Conservation (phyloP, 1,284 basidiomycete genomes). For the Flammula alnicola region DNA sequence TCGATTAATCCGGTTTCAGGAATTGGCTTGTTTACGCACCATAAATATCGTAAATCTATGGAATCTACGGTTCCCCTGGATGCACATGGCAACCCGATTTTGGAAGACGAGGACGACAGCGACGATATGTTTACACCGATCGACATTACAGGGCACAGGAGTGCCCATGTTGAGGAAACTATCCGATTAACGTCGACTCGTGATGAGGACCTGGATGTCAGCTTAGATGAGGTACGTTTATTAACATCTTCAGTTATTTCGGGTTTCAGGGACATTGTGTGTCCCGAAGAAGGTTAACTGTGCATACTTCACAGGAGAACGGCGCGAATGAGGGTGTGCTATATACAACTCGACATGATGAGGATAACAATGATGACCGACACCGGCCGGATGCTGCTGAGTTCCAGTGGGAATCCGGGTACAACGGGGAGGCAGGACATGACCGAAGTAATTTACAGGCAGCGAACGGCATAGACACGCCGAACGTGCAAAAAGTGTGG, state of each 20-base stretch:
- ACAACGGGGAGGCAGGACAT: conserved; percentile 21
- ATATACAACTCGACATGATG: too few relatives aligned
- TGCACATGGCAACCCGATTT: conserved; percentile 70
- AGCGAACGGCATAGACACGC: conserved; percentile 8
- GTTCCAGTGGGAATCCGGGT: conserved; percentile 26
- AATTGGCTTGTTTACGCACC: conserved; percentile 84
- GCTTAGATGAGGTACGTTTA: conserved; percentile 16
- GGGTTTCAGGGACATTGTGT: conserved; percentile 20
- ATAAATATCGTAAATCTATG: conserved; percentile 87
- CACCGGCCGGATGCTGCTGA: conserved; percentile 17
- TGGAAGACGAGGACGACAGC: conserved; percentile 50
- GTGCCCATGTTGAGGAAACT: conserved; percentile 20
- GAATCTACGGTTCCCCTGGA: conserved; percentile 72
- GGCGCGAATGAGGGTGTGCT: conserved; percentile 13
- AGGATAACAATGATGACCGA: too few relatives aligned
- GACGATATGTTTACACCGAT: conserved; percentile 14
- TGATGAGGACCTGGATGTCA: conserved; percentile 14
- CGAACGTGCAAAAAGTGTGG: conserved; percentile 14
- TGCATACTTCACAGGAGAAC: conserved; percentile 17
- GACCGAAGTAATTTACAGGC: conserved; percentile 15
- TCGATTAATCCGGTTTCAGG: conserved; percentile 51
- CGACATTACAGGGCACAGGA: conserved; percentile 23
- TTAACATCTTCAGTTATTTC: too few relatives aligned
- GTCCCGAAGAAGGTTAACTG: too few relatives aligned
- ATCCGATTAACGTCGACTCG: conserved; percentile 22